Evolutionary conservation across 2,329 filamentous ascomycete genomes (phyloP), one percentile per base, ranked within the genome.

Genomic region (Venturia effusa): DNA sequence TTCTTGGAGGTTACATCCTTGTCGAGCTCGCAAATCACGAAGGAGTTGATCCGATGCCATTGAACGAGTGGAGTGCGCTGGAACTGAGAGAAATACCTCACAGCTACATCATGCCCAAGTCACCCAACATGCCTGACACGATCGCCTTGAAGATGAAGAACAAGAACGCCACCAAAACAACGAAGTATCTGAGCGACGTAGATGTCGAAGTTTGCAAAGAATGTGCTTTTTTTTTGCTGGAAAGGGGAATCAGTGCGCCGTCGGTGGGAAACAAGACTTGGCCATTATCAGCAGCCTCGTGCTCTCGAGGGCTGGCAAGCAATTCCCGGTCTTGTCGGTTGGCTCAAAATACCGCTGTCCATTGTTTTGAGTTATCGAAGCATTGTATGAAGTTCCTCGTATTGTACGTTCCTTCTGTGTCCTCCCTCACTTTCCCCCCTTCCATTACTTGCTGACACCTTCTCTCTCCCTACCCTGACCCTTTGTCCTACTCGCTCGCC

Each of bases 1-100:
- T 88, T 66, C 75, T 89, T 0, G 79, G 85, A 11, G 85, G 86
- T 3, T 89, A 89, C 69, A 84, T 88, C 67, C 81, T 88, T 69
- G 77, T 89, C 59, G 89, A 89, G 71, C 85, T 83, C 62, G 85
- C 82, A 6, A 80, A 82, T 63, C 88, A 83, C 83, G 69, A 72
- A 4, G 75, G 77, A 4, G 69, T 78, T 1, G 84, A 86, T 0
- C 75, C 76, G 37, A 84, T 86, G 0, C 79, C 83, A 0, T 75
- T 89, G 5, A 67, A 74, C 15, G 76, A 73, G 1, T 88, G 84
- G 84, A 79, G 74, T 1, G 85, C 85, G 0, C 70, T 75, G 15
- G 81, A 85, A 55, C 71, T 89, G 1, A 78, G 78, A 1, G 77
- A 81, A 65, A 80, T 89, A 78, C 87, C 87, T 0, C 77, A 83